Evolutionary conservation across 306 rosid species (phyloP).

Genomic region (Gleditsia sinensis): DNA sequence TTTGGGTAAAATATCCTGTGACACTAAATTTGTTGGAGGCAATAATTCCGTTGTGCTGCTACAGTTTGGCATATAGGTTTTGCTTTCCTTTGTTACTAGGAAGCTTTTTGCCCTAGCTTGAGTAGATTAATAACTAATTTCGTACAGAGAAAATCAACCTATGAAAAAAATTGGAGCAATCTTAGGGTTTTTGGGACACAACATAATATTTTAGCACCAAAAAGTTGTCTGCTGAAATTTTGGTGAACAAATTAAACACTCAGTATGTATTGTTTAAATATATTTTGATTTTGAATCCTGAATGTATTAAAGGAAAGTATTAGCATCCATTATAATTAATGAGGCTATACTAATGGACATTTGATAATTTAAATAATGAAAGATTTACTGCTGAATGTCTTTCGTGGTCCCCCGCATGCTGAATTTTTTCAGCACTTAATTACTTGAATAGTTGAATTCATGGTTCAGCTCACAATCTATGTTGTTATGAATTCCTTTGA

Average conservation of each 20-base stretch:
- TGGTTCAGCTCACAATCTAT: neutral
- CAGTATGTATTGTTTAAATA: neutral
- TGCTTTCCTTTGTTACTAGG: neutral
- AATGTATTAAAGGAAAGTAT: neutral
- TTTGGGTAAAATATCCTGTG: neutral
- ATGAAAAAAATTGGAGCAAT: too few species aligned
- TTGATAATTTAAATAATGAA: neutral
- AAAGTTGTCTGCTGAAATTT: neutral
- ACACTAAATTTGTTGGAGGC: neutral
- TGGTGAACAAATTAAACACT: neutral
- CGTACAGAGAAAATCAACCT: neutral
- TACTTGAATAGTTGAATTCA: neutral
- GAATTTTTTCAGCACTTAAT: neutral
- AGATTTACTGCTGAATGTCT: neutral
- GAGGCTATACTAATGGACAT: neutral
- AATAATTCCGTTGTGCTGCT: neutral
- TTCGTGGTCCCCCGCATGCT: neutral
- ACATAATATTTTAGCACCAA: neutral
- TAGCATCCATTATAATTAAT: neutral
- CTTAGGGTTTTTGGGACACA: neutral
- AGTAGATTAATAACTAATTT: neutral
- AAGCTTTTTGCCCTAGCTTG: slow-evolving; percentile 3
- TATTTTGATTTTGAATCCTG: neutral
- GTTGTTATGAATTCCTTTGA: neutral
- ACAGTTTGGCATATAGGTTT: neutral